Evolutionary conservation across 352 stramenopile genomes (phyloP), one percentile per base, ranked within the genome.

Genomic region (Globisporangium splendens): DNA sequence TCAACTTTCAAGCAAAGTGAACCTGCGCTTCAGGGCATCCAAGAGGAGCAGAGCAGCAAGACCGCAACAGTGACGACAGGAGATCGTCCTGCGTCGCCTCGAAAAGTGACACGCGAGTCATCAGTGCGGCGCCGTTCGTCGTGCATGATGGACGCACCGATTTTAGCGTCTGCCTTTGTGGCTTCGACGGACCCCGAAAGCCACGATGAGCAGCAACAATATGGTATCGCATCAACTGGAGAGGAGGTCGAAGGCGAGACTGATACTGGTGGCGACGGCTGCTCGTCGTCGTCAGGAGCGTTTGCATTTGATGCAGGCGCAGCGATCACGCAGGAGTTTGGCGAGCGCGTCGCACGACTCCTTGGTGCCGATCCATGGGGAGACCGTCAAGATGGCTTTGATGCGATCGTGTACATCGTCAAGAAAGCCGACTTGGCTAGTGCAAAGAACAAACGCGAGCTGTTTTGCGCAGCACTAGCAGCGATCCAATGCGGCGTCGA

Each of bases 371-470:
- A 93, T 49, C 79, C 82, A 35, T 93, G 84, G 84, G 84, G 80
- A 8, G 84, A 93, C 42, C 72, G 84, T 21, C 84, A 92, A 54
- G 84, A 91, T 63, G 84, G 79, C 17, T 89, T 91, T 17, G 84
- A 93, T 48, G 77, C 78, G 13, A 85, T 93, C 54, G 64, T 76
- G 41, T 75, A 71, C 56, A 65, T 79, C 42, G 62, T 91, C 42
- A 91, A 90, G 56, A 89, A 89, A 48, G 69, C 70, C 0, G 75
- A 92, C 41, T 49, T 89, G 10, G 57, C 63, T 2, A 68, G 62
- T 7, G 53, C 69, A 0, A 56, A 61, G 39, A 81, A 76, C 44
- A 63, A 66, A 13, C 75, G 80, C 42, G 77, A 86, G 31, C 47
- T 90, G 20, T 73, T 93, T n/a, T 88, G 74, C 46, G 84, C 84